A percentile compares a stretch with the other conserved stretches of the same genome.
These are phyloP conservation scores for Aspergillus sp. DNA, from an alignment of 2,329 filamentous ascomycete species.

Conservation along the genomic window DNA sequence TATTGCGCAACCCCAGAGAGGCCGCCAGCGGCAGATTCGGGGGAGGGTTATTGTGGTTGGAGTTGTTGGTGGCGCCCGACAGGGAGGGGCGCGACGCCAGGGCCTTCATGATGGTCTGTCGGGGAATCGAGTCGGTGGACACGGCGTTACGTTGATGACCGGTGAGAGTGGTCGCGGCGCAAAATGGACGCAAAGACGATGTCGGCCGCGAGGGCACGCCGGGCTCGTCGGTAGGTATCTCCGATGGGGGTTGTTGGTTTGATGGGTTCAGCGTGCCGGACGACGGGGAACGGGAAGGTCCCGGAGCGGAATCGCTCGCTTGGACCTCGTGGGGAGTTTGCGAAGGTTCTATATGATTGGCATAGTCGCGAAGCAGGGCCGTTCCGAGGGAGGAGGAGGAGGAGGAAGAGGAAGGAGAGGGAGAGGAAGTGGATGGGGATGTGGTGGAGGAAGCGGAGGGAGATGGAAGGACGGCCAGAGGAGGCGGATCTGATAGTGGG, in stretches of 20 bases:
- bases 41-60: constrained; percentile 50
- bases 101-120: constrained; percentile 80
- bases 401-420: constrained; percentile 14
- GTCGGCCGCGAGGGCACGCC: constrained; percentile 24
- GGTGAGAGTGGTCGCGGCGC: constrained; percentile 31
- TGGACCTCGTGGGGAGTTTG: constrained; percentile 37
- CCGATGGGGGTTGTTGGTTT: constrained; percentile 17
- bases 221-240: constrained; percentile 24
- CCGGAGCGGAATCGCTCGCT: constrained; percentile 18
- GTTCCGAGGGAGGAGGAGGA: constrained; percentile 19
- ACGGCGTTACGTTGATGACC: constrained; percentile 49
- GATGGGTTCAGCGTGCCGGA: background rate
- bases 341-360: constrained; percentile 42
- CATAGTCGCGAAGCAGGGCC: constrained; percentile 42
- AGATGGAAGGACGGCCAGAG: background rate
- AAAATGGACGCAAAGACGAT: constrained; percentile 35
- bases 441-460: background rate
- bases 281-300: constrained; percentile 18
- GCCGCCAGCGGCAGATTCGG: constrained; percentile 61
- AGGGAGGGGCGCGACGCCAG: constrained; percentile 59
- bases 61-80: background rate
- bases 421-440: background rate
- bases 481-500: constrained; percentile 17
- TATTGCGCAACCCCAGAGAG: constrained; percentile 60
- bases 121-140: constrained; percentile 67